These are phyloP conservation scores for Termitomyces sp. DNA, from an alignment of 1,284 basidiomycete genomes.

Conservation along the genomic window DNA sequence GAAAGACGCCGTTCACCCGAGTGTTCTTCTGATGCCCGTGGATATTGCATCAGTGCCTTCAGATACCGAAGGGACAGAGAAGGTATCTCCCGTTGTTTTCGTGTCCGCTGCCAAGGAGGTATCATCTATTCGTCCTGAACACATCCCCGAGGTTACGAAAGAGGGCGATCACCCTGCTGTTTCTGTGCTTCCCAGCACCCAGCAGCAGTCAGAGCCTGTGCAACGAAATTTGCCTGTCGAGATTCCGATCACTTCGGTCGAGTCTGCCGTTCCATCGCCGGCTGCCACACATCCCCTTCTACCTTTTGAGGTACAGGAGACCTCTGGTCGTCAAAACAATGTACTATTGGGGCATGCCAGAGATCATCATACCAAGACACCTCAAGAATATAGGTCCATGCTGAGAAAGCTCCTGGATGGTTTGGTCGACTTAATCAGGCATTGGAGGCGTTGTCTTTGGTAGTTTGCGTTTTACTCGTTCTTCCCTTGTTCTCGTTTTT, in stretches of 20 bases:
- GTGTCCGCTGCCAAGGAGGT: not conserved
- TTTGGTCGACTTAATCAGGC: conserved; percentile 1
- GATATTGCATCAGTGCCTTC: not conserved
- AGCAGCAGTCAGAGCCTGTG: not conserved
- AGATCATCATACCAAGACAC: conserved; percentile 6
- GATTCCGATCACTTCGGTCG: not conserved
- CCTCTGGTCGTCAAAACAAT: conserved; percentile 1
- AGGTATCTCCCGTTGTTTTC: not conserved
- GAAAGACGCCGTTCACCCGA: not conserved
- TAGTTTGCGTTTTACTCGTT: not conserved
- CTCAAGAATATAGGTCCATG: conserved; percentile 8
- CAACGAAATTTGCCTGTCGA: not conserved
- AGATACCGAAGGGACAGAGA: not conserved
- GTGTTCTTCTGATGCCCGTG: not conserved
- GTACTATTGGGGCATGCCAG: not conserved
- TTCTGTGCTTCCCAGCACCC: not conserved
- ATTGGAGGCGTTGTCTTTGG: conserved; percentile 9
- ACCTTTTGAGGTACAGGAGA: conserved; percentile 5
- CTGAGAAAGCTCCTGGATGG: conserved; percentile 5
- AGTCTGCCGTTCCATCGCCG: conserved; percentile 8
- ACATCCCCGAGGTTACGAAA: not conserved
- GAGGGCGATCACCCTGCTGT: not conserved
- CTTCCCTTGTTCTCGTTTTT: not conserved
- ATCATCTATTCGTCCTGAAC: not conserved
- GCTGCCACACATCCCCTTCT: conserved; percentile 7